Conservation (phyloP, 495 filamentous ascomycete species). For the Tetracladium setigerum region DNA sequence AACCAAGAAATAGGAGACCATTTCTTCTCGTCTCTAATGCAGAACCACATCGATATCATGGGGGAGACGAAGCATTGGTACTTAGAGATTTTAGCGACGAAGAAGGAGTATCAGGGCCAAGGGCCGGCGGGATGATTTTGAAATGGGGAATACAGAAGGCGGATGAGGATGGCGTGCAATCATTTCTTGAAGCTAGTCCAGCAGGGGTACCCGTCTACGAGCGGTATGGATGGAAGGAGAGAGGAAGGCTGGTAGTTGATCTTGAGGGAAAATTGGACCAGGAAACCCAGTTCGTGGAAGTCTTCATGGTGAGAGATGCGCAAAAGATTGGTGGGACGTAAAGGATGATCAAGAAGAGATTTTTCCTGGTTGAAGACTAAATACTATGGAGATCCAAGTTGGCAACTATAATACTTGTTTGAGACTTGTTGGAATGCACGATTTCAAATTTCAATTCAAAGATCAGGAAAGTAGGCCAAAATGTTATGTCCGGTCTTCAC, state of each 20-base stretch:
- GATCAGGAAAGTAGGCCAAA: too few relatives aligned
- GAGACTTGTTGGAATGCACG: too few relatives aligned
- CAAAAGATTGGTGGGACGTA: conserved; percentile 3
- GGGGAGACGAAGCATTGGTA: conserved; percentile 29
- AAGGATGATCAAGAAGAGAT: background rate
- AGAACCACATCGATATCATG: conserved; percentile 27
- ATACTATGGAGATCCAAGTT: too few relatives aligned
- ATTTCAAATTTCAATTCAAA: too few relatives aligned
- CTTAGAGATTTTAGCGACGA: conserved; percentile 40
- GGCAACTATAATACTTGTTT: too few relatives aligned
- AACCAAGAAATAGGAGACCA: conserved; percentile 21
- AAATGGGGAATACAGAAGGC: conserved; percentile 41
- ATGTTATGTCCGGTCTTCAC: too few relatives aligned
- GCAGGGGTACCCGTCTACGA: conserved; percentile 45
- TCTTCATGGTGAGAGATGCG: conserved; percentile 23
- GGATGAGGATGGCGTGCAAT: conserved; percentile 35
- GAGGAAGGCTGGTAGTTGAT: conserved; percentile 29
- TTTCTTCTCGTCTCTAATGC: conserved; percentile 23
- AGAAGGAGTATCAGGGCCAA: conserved; percentile 37
- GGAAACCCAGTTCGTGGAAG: conserved; percentile 23
- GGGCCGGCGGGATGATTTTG: conserved; percentile 43
- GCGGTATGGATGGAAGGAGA: conserved; percentile 40
- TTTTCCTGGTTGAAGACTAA: too few relatives aligned
- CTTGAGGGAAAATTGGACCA: conserved; percentile 19
- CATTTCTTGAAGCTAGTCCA: conserved; percentile 48